Conservation (phyloP, 2,329 filamentous ascomycete genomes). For the Fusarium sp. region DNA sequence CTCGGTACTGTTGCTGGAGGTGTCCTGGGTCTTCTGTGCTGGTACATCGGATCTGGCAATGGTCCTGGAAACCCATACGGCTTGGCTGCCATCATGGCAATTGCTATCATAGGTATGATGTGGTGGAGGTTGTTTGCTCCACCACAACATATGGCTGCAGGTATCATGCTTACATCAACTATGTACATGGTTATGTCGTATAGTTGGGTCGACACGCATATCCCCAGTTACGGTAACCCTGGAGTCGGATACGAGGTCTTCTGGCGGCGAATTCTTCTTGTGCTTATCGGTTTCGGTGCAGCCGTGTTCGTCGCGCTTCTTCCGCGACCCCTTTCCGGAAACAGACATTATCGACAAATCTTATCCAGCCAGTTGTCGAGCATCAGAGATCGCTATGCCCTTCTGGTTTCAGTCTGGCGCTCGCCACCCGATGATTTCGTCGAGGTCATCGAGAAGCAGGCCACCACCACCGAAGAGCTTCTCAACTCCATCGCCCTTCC, state of each 20-base stretch:
- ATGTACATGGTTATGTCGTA: slow-evolving; percentile 33
- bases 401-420: slow-evolving; percentile 6
- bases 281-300: slow-evolving; percentile 10
- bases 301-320: slow-evolving; percentile 10
- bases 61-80: slow-evolving; percentile 26
- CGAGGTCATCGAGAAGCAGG: slow-evolving; percentile 11
- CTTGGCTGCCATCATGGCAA: slow-evolving; percentile 27
- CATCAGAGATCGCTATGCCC: slow-evolving; percentile 9
- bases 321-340: slow-evolving; percentile 1
- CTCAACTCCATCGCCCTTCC: slow-evolving; percentile 10
- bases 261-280: slow-evolving; percentile 15
- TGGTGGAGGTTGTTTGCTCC: slow-evolving; percentile 34
- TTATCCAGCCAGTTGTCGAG: slow-evolving; percentile 10
- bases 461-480: slow-evolving; percentile 2
- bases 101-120: slow-evolving; percentile 29
- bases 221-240: slow-evolving; percentile 23
- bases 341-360: slow-evolving; percentile 10
- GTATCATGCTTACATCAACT: slow-evolving; percentile 33
- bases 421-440: background rate
- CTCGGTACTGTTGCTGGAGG: slow-evolving; percentile 10
- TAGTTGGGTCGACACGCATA: slow-evolving; percentile 35
- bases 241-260: slow-evolving; percentile 14
- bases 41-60: slow-evolving; percentile 7
- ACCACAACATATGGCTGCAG: slow-evolving; percentile 24
- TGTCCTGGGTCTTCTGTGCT: slow-evolving; percentile 10